A percentile compares a stretch with the other conserved stretches of the same genome.
Evolutionary conservation across 495 filamentous ascomycete genomes (phyloP).

Genomic region (Penicillium canescens): DNA sequence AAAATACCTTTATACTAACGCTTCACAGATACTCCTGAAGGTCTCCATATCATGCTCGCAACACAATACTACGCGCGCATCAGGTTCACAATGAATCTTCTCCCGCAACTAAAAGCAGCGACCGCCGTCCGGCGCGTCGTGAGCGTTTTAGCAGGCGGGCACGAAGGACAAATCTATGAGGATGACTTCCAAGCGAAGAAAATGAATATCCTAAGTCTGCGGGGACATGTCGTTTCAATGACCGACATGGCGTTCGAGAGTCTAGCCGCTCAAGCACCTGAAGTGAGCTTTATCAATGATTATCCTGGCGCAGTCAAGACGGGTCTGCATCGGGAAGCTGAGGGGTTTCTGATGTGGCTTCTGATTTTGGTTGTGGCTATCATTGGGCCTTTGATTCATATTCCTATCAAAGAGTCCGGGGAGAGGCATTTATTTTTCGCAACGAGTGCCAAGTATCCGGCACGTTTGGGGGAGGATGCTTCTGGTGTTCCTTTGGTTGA

Average conservation of each 20-base stretch:
- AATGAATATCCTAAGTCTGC: constrained; percentile 22
- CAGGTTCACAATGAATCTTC: constrained; percentile 62
- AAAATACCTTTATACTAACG: neutral
- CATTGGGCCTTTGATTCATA: constrained; percentile 27
- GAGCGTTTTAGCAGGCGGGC: constrained; percentile 49
- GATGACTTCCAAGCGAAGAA: constrained; percentile 45
- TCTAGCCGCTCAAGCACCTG: constrained; percentile 46
- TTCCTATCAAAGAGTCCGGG: constrained; percentile 46
- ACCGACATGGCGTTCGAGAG: constrained; percentile 52
- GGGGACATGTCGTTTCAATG: constrained; percentile 43
- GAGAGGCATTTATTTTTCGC: constrained; percentile 56
- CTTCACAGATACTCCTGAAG: constrained; percentile 55
- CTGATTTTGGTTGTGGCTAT: constrained; percentile 13
- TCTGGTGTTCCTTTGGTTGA: constrained; percentile 33
- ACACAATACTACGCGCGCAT: constrained; percentile 63
- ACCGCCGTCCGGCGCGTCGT: constrained; percentile 57
- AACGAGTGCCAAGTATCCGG: constrained; percentile 51
- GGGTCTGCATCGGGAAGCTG: constrained; percentile 21
- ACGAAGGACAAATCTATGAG: constrained; percentile 52
- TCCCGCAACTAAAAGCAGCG: constrained; percentile 55
- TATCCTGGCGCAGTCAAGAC: constrained; percentile 57
- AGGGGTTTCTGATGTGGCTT: constrained; percentile 10
- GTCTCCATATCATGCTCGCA: constrained; percentile 52
- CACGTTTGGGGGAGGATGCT: constrained; percentile 21
- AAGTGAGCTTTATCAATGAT: constrained; percentile 58